Conservation (phyloP, 139 green algal species). For the Coelastrella sp. region DNA sequence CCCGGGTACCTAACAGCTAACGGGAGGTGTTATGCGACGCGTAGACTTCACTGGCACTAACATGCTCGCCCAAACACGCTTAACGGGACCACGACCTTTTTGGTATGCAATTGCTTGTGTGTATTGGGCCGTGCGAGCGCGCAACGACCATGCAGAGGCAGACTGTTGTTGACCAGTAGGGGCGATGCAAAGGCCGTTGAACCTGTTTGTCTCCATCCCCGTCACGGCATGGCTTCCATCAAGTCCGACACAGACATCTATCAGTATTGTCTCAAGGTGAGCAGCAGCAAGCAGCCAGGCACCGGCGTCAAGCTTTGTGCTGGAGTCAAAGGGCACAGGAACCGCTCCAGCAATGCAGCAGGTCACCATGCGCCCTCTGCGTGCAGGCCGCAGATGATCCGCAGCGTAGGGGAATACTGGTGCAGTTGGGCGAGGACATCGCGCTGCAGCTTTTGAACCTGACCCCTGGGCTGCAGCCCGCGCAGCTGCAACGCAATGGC, state of each 20-base stretch:
- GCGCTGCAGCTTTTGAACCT: neutral
- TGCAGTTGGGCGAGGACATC: neutral
- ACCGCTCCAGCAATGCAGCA: neutral
- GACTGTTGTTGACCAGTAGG: neutral
- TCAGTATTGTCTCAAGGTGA: neutral
- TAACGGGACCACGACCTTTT: neutral
- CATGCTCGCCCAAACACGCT: neutral
- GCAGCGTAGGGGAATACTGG: neutral
- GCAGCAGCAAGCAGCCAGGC: neutral
- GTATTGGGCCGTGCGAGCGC: neutral
- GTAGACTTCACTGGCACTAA: neutral
- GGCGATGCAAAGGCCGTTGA: too few species aligned
- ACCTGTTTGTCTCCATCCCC: neutral
- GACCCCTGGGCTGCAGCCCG: too few species aligned
- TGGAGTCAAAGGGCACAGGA: neutral
- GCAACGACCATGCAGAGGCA: too few species aligned
- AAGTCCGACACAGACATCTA: neutral
- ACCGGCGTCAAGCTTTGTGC: too few species aligned
- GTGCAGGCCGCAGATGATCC: neutral
- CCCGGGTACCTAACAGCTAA: neutral
- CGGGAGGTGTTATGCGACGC: conserved; percentile 2
- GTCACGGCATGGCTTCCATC: neutral
- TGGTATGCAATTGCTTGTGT: neutral
- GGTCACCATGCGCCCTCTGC: neutral
- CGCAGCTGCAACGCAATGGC: too few species aligned